Base-by-base conservation (phyloP, 768 basidiomycete genomes). In the Russula olivacea region DNA sequence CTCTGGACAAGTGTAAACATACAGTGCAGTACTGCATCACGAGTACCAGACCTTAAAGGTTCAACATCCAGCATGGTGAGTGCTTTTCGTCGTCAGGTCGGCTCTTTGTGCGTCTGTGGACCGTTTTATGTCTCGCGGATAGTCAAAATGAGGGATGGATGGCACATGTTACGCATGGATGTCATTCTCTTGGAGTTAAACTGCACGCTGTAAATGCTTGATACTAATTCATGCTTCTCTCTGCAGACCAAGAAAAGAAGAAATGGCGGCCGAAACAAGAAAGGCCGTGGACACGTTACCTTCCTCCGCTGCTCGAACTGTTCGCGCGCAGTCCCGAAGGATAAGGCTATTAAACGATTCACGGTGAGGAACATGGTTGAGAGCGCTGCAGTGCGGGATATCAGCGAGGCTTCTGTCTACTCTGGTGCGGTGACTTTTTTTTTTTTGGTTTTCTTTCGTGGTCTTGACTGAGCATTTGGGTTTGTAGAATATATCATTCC, bases 321-420 rank as follows among this genome's bases (percentile, higher is more conserved):
- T 85, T 93, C 93, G 73, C 91, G 97, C 70, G 94, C 92, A 75
- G 94, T 97, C 63, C 88, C 82, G 70, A 98, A 98, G 83, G 96
- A 98, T 83, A 98, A 98, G 85, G 96, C 96, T 69, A 97, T 98
- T 88, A 97, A 97, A 82, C 84, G 97, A 57, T 96, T 96, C 85
- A 97, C 95, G 43, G 96, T 98, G 73, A 87, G 94, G 78, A 99
- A 99, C 86, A 98, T 98, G 92, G 94, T 99, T 62, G 96, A 98
- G 84, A 91, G 91, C 73, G 97, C 97, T 50, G 96, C 96, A 59
- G 92, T 98, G 70, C 83, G 95, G 68, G 97, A 99, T 80, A 90
- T 99, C 74, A 91, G 88, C 74, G 97, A 98, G 71, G 94, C 95
- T 47, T 89, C 87, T 72, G 88, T 98, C 66, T 99, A 98, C 80